Evolutionary conservation across 208 protist genomes (phyloP).

Genomic region (Crithidia mellificae): DNA sequence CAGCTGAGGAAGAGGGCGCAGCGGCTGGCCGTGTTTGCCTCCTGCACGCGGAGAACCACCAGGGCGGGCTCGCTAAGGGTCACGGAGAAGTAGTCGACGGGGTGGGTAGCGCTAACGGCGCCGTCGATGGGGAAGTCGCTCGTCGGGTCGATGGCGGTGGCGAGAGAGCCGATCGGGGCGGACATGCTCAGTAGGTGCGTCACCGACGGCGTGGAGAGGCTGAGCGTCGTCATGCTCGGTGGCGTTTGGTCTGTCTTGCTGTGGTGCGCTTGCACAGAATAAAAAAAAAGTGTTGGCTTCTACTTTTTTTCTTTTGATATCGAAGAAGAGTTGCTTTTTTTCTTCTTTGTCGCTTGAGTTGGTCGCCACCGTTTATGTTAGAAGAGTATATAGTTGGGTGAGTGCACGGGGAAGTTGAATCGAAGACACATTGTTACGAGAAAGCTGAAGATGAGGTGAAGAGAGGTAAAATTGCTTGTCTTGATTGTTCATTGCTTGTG

Average conservation of each 20-base stretch:
- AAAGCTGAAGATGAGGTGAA: too few relatives aligned
- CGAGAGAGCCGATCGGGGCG: constrained; percentile 3
- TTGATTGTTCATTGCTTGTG: too few relatives aligned
- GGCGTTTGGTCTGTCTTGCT: neutral
- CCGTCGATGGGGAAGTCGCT: constrained; percentile 24
- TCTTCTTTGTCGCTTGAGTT: too few relatives aligned
- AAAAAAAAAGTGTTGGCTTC: too few relatives aligned
- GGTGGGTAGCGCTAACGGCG: constrained; percentile 47
- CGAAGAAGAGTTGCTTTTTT: too few relatives aligned
- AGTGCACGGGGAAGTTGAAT: too few relatives aligned
- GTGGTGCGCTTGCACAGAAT: neutral
- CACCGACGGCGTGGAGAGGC: constrained; percentile 1
- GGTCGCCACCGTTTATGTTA: too few relatives aligned
- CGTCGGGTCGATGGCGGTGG: constrained; percentile 26
- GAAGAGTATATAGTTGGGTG: too few relatives aligned
- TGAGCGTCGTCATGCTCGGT: constrained; percentile 1
- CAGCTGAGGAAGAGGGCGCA: constrained; percentile 79
- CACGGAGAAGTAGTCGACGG: constrained; percentile 67
- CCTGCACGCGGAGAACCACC: constrained; percentile 75
- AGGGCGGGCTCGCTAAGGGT: constrained; percentile 41
- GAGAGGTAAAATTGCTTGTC: too few relatives aligned
- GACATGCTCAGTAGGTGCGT: constrained; percentile 18
- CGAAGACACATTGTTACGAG: too few relatives aligned
- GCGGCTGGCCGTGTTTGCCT: constrained; percentile 75
- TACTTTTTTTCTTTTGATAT: too few relatives aligned